phyloP scores from a whole-genome alignment of 1,284 basidiomycete species.

The Melampsora americana region DNA sequence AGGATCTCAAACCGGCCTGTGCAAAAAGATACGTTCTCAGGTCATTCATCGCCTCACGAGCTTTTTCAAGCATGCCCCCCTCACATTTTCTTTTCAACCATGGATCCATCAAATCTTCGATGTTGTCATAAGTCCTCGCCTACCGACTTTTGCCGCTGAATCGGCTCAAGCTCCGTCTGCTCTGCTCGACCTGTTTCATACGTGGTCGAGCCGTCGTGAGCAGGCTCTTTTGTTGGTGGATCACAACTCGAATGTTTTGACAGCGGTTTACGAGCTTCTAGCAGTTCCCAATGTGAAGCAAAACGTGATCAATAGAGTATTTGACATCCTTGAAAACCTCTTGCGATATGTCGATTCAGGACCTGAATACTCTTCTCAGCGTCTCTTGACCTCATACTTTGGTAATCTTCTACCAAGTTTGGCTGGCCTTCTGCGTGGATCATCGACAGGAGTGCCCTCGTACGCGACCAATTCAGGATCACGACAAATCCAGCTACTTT shows the following conservation, averaged over 20 bases:
- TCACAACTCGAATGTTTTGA: conserved; percentile 69
- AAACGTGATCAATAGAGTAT: conserved; percentile 71
- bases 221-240: conserved; percentile 66
- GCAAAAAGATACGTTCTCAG: conserved; percentile 37
- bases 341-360: conserved; percentile 60
- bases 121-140: conserved; percentile 75
- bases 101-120: conserved; percentile 70
- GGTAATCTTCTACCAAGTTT: conserved; percentile 71
- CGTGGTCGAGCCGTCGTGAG: conserved; percentile 67
- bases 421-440: conserved; percentile 55
- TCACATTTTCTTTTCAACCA: conserved; percentile 66
- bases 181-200: conserved; percentile 77
- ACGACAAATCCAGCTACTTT: conserved; percentile 77
- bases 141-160: conserved; percentile 71
- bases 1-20: conserved; percentile 23
- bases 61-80: conserved; percentile 68
- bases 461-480: conserved; percentile 64
- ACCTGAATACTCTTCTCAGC: conserved; percentile 54
- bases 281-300: conserved; percentile 81
- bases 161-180: conserved; percentile 90
- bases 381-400: conserved; percentile 72
- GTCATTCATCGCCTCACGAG: conserved; percentile 75
- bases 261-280: conserved; percentile 76
- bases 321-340: conserved; percentile 79
- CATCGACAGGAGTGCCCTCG: conserved; percentile 47